Evolutionary conservation across 2,329 filamentous ascomycete genomes (phyloP).

Genomic region (Bipolaris gigantea): DNA sequence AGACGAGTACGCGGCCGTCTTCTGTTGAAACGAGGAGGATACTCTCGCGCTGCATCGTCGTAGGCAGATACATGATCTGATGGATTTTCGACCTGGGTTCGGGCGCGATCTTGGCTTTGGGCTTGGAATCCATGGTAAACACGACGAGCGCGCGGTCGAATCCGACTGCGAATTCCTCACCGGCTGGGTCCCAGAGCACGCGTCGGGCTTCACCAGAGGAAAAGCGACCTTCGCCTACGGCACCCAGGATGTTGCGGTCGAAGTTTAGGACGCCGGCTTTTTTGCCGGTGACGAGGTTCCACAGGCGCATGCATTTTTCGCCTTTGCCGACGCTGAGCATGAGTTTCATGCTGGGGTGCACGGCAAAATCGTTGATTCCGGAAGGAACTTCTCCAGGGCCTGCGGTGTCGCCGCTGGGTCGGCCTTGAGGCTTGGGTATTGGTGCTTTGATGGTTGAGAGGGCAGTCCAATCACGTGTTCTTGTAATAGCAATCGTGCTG

Average conservation of each 20-base stretch:
- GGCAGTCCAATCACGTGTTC: conserved; percentile 86
- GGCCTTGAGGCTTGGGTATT: conserved; percentile 74
- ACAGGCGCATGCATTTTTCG: conserved; percentile 88
- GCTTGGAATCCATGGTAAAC: conserved; percentile 85
- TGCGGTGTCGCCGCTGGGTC: conserved; percentile 88
- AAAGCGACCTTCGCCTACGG: conserved; percentile 75
- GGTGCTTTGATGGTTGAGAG: conserved; percentile 88
- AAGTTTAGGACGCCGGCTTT: conserved; percentile 94
- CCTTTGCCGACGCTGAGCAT: conserved; percentile 92
- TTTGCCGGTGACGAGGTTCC: conserved; percentile 96
- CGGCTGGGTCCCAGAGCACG: conserved; percentile 76
- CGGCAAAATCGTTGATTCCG: conserved; percentile 93
- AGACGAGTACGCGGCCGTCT: conserved; percentile 84
- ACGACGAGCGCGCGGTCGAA: conserved; percentile 85
- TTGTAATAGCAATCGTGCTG: conserved; percentile 83
- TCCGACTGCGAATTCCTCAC: conserved; percentile 82
- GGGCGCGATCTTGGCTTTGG: conserved; percentile 72
- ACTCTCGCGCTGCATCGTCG: conserved; percentile 42
- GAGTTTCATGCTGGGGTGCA: conserved; percentile 94
- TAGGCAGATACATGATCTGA: conserved; percentile 70
- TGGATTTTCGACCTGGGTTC: conserved; percentile 77
- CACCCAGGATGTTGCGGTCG: conserved; percentile 68
- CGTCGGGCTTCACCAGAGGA: conserved; percentile 79
- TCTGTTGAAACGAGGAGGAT: conserved; percentile 82
- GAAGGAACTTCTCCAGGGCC: conserved; percentile 76